phyloP scores from a whole-genome alignment of 2,329 filamentous ascomycete species.

The Neopestalotiopsis sp. region DNA sequence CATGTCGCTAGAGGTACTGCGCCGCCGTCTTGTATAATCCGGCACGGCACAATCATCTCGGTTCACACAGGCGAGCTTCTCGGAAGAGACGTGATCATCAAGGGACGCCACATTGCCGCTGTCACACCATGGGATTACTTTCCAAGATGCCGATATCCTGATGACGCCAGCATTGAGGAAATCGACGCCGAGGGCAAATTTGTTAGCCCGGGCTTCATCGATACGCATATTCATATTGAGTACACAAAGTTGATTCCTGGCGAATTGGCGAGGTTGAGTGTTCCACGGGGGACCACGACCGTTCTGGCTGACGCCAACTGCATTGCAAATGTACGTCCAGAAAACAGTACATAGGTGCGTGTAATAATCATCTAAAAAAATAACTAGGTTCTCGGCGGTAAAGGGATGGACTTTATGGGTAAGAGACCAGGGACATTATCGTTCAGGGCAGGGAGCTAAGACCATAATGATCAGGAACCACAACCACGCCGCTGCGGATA shows the following conservation, averaged over 20 bases:
- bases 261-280: constrained; percentile 26
- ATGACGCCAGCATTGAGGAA: constrained; percentile 17
- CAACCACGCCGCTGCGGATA: constrained; percentile 25
- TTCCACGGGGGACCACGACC: constrained; percentile 30
- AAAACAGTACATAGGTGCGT: background rate
- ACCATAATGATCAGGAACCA: background rate
- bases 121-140: constrained; percentile 30
- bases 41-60: constrained; percentile 25
- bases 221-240: constrained; percentile 31
- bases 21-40: constrained; percentile 27
- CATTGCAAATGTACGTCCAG: constrained; percentile 27
- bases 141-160: constrained; percentile 12
- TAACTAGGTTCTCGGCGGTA: constrained; percentile 24
- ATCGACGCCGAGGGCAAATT: constrained; percentile 27
- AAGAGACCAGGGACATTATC: background rate
- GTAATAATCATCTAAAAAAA: background rate
- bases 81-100: constrained; percentile 27
- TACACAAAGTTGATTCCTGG: constrained; percentile 29
- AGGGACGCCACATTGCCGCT: constrained; percentile 29
- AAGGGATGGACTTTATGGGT: constrained; percentile 32
- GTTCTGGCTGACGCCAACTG: constrained; percentile 31
- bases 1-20: constrained; percentile 19
- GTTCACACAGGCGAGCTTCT: constrained; percentile 30
- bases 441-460: background rate
- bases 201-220: constrained; percentile 29